Conservation (phyloP, 352 stramenopile species). For the Globisporangium iwayamae region DNA sequence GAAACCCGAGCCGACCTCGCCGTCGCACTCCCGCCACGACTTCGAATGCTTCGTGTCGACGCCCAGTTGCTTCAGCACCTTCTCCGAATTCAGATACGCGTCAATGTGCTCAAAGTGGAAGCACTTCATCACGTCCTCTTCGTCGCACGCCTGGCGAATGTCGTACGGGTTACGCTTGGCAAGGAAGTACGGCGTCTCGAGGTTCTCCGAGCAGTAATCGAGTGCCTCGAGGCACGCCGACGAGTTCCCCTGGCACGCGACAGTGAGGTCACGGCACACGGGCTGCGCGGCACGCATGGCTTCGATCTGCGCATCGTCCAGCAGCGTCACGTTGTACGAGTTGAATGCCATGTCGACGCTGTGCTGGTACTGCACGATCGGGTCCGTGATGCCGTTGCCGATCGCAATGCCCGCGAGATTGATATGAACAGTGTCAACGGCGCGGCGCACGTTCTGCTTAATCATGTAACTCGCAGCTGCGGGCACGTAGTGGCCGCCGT, state of each 20-base stretch:
- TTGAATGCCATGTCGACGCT: constrained; percentile 71
- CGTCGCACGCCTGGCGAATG: constrained; percentile 50
- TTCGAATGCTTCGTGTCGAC: constrained; percentile 46
- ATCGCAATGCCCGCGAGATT: constrained; percentile 55
- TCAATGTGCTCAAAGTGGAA: constrained; percentile 69
- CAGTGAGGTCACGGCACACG: constrained; percentile 51
- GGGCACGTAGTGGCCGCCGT: constrained; percentile 39
- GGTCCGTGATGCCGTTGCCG: constrained; percentile 78
- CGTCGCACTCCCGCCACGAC: constrained; percentile 92
- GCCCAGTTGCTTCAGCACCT: constrained; percentile 28
- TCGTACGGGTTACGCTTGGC: constrained; percentile 73
- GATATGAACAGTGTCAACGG: constrained; percentile 19
- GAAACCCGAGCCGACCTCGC: constrained; percentile 90
- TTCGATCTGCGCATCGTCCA: constrained; percentile 34
- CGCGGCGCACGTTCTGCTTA: constrained; percentile 14
- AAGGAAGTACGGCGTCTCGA: constrained; percentile 46
- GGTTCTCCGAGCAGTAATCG: constrained; percentile 50
- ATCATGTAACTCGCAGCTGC: constrained; percentile 29
- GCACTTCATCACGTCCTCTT: constrained; percentile 57
- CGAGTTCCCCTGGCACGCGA: constrained; percentile 44
- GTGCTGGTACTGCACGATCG: constrained; percentile 62
- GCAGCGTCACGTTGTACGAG: constrained; percentile 62
- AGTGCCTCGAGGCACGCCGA: constrained; percentile 40
- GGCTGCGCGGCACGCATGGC: constrained; percentile 55
- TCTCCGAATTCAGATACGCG: constrained; percentile 64